A percentile compares a stretch with the other conserved stretches of the same genome.
Evolutionary conservation across 805 yeast species (phyloP).

Genomic region (Brettanomyces custersianus): DNA sequence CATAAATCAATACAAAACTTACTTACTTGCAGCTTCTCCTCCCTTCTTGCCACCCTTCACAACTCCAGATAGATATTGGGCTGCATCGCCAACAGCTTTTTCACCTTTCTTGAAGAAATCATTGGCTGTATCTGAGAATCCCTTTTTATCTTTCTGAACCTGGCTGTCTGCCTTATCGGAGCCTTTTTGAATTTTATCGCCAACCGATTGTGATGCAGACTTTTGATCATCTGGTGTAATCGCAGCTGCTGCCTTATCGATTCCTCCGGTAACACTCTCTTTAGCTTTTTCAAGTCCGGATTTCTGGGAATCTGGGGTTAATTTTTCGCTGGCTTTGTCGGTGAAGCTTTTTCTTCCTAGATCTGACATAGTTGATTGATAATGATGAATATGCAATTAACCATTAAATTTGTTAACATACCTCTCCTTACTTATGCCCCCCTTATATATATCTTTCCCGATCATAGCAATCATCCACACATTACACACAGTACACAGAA

Average conservation of each 20-base stretch:
- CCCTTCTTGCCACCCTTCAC: conserved; percentile 46
- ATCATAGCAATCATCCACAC: too few species aligned
- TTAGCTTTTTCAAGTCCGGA: conserved; percentile 56
- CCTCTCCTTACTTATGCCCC: too few species aligned
- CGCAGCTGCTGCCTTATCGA: conserved; percentile 54
- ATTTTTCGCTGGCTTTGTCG: conserved; percentile 57
- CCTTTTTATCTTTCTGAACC: not conserved
- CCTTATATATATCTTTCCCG: too few species aligned
- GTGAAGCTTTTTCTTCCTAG: conserved; percentile 64
- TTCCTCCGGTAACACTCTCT: conserved; percentile 58
- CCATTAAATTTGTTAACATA: too few species aligned
- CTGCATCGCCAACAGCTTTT: conserved; percentile 38
- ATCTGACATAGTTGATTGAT: conserved; percentile 18
- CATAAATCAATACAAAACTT: not conserved
- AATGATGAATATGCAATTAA: not conserved
- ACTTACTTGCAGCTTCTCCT: conserved; percentile 11
- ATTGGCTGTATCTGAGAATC: conserved; percentile 27
- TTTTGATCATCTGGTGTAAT: conserved; percentile 60
- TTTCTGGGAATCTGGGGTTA: conserved; percentile 72
- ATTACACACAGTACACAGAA: too few species aligned
- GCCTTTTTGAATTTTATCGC: conserved; percentile 33
- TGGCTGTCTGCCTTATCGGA: conserved; percentile 24
- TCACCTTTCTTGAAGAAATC: conserved; percentile 40
- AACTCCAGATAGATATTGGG: conserved; percentile 51
- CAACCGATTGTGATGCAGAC: conserved; percentile 55